phyloP scores from a whole-genome alignment of 139 green algal genomes.

The Penium margaritaceum region DNA sequence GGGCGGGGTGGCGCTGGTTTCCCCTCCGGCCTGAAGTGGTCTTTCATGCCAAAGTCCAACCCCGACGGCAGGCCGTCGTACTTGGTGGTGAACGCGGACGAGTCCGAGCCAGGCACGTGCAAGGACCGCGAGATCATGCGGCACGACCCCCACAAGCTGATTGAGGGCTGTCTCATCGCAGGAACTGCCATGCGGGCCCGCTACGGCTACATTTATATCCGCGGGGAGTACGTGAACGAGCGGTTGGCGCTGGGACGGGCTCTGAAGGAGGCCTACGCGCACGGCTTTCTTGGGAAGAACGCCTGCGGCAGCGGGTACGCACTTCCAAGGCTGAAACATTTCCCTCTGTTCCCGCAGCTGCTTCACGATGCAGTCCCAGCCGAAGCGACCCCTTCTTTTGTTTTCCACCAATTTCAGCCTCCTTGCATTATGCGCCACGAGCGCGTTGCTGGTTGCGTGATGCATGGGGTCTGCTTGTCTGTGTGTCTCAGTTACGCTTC shows the following conservation, averaged over 20 bases:
- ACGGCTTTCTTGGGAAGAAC: constrained; percentile 72
- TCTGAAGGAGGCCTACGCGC: constrained; percentile 47
- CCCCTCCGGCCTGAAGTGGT: constrained; percentile 90
- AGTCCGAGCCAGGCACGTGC: constrained; percentile 94
- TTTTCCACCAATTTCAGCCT: no score
- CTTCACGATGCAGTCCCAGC: no score
- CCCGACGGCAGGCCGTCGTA: constrained; percentile 83
- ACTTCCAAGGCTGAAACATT: no score
- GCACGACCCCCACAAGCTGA: constrained; percentile 60
- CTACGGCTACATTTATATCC: constrained; percentile 91
- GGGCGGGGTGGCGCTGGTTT: constrained; percentile 93
- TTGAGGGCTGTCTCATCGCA: constrained; percentile 93
- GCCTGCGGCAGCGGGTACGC: constrained; percentile 78
- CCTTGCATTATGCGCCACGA: no score
- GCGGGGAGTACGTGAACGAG: constrained; percentile 93
- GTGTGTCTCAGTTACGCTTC: no score
- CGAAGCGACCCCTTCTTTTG: no score
- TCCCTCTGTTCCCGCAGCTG: no score
- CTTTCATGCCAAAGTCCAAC: constrained; percentile 91
- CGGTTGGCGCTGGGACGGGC: constrained; percentile 55
- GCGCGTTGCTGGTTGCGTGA: no score
- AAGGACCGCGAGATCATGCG: constrained; percentile 63
- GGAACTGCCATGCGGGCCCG: constrained; percentile 79
- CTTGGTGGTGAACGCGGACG: constrained; percentile 93
- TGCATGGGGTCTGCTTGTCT: no score